Evolutionary conservation across 2,329 filamentous ascomycete species (phyloP).

Genomic region (Cytospora mali): DNA sequence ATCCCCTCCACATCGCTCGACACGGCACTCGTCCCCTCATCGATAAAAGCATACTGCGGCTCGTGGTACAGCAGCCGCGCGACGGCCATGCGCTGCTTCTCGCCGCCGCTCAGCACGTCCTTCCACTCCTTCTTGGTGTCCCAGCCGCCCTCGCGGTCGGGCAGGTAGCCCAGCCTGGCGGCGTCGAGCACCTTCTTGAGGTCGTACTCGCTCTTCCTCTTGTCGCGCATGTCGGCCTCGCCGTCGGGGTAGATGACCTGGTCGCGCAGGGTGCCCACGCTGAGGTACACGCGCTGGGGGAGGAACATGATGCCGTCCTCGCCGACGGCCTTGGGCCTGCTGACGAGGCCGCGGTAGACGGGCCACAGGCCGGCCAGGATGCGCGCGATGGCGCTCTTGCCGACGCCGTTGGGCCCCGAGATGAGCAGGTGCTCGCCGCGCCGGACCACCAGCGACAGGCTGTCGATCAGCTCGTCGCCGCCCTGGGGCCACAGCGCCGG

Average conservation of each 20-base stretch:
- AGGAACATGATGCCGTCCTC: conserved; percentile 98
- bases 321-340: conserved; percentile 76
- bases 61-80: conserved; percentile 92
- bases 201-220: conserved; percentile 75
- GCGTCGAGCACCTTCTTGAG: conserved; percentile 79
- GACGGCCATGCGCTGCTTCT: conserved; percentile 95
- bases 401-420: conserved; percentile 91
- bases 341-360: conserved; percentile 89
- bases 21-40: conserved; percentile 94
- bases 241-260: conserved; percentile 98
- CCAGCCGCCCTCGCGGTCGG: conserved; percentile 92
- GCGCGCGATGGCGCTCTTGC: conserved; percentile 86
- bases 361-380: conserved; percentile 94
- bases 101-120: conserved; percentile 92
- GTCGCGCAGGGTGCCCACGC: conserved; percentile 88
- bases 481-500: conserved; percentile 86
- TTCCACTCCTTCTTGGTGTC: conserved; percentile 98
- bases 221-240: conserved; percentile 88
- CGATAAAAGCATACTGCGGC: conserved; percentile 89
- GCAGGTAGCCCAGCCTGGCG: conserved; percentile 84
- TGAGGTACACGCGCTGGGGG: conserved; percentile 90
- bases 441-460: conserved; percentile 84
- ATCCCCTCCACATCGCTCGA: conserved; percentile 93
- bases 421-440: conserved; percentile 92
- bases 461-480: conserved; percentile 88